phyloP scores from a whole-genome alignment of 2,329 filamentous ascomycete genomes.

The Fusarium clavum region DNA sequence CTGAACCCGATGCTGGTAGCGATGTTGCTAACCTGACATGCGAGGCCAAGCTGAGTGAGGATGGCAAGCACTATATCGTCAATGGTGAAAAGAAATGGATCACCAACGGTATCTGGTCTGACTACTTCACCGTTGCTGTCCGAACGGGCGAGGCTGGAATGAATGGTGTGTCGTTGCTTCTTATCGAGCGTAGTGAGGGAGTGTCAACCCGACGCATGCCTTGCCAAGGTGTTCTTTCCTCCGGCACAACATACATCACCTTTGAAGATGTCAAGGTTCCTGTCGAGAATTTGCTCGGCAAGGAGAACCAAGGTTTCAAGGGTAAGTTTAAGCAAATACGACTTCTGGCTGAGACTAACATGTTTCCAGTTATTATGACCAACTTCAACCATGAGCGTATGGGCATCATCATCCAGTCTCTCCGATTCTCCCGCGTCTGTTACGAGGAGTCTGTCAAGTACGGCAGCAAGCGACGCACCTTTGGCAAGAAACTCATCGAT shows the following conservation, averaged over 20 bases:
- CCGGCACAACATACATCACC: constrained; percentile 84
- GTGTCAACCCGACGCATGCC: constrained; percentile 97
- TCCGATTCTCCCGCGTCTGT: constrained; percentile 96
- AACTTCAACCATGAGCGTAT: constrained; percentile 99
- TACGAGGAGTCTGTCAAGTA: constrained; percentile 98
- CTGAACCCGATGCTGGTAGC: constrained; percentile 92
- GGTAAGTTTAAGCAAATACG: constrained; percentile 72
- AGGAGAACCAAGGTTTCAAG: constrained; percentile 98
- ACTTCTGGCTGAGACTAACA: constrained; percentile 73
- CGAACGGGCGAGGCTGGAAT: constrained; percentile 89
- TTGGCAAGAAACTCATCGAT: constrained; percentile 95
- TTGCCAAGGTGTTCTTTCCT: constrained; percentile 95
- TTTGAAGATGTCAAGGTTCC: constrained; percentile 99
- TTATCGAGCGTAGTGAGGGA: constrained; percentile 91
- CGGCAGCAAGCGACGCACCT: constrained; percentile 95
- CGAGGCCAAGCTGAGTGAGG: constrained; percentile 92
- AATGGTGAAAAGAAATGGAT: constrained; percentile 99
- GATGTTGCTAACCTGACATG: constrained; percentile 96
- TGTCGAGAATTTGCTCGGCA: constrained; percentile 98
- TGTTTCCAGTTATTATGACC: constrained; percentile 86
- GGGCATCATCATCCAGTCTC: constrained; percentile 96
- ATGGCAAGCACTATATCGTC: constrained; percentile 99
- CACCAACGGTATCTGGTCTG: constrained; percentile 95
- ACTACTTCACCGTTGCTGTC: constrained; percentile 98
- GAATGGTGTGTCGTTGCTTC: constrained; percentile 89